Evolutionary conservation across 2,329 filamentous ascomycete species (phyloP).

Genomic region (Colletotrichum graminicola): DNA sequence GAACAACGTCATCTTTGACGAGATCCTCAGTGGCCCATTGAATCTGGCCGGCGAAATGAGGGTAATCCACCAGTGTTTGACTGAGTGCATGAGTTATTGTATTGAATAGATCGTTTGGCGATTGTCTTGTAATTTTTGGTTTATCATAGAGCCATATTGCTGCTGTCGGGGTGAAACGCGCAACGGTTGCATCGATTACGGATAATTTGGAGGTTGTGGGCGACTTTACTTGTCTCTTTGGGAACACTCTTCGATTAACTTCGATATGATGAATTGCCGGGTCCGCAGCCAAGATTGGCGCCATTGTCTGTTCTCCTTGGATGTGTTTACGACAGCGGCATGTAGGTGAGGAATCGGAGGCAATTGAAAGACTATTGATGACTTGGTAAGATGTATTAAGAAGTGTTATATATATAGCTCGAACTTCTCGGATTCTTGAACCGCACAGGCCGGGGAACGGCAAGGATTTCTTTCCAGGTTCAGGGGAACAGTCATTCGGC

Average conservation of each 20-base stretch:
- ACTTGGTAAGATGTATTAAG: background rate
- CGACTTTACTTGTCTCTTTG: background rate
- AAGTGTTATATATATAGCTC: background rate
- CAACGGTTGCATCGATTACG: slow-evolving; percentile 58
- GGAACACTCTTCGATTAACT: slow-evolving; percentile 9
- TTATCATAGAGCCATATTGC: slow-evolving; percentile 60
- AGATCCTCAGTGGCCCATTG: slow-evolving; percentile 49
- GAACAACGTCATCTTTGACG: slow-evolving; percentile 44
- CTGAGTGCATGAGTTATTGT: slow-evolving; percentile 45
- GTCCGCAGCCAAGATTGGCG: background rate
- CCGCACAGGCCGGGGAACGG: background rate
- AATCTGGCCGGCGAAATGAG: slow-evolving; percentile 58
- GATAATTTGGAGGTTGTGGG: slow-evolving; percentile 47
- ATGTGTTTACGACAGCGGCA: background rate
- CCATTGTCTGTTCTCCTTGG: background rate
- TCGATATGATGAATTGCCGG: background rate
- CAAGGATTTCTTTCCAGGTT: slow-evolving; percentile 2
- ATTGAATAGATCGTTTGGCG: slow-evolving; percentile 28
- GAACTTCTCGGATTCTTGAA: background rate
- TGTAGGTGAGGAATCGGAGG: too few relatives aligned
- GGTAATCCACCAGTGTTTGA: slow-evolving; percentile 53
- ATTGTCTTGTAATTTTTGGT: slow-evolving; percentile 31
- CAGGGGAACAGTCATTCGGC: background rate
- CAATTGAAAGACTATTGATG: background rate
- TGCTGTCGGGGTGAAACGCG: slow-evolving; percentile 54